Conservation (phyloP, 495 filamentous ascomycete species). For the Penicillium alfredii region DNA sequence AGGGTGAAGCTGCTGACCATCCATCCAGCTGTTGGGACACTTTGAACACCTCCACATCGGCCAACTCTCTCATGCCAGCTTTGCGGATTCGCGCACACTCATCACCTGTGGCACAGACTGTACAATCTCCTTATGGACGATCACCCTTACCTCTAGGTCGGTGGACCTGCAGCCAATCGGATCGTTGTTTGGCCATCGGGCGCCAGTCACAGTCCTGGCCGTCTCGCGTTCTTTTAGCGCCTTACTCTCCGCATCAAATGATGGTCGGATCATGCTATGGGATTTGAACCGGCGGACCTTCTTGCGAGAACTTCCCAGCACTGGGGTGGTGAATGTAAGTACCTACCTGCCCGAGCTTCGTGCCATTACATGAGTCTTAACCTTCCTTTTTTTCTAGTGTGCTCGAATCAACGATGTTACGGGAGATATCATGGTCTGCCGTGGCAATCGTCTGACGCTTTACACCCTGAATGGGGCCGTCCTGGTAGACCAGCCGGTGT, state of each 20-base stretch:
- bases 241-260: conserved; percentile 70
- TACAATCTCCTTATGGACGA: conserved; percentile 75
- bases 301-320: conserved; percentile 62
- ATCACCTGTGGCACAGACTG: conserved; percentile 90
- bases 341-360: background rate
- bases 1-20: conserved; percentile 14
- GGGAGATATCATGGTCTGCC: conserved; percentile 80
- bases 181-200: conserved; percentile 83
- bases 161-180: conserved; percentile 77
- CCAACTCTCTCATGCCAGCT: conserved; percentile 71
- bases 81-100: conserved; percentile 83
- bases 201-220: conserved; percentile 71
- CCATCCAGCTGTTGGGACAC: conserved; percentile 59
- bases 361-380: background rate
- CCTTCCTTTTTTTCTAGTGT: conserved; percentile 50
- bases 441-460: conserved; percentile 63
- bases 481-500: conserved; percentile 73
- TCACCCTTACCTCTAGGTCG: conserved; percentile 55
- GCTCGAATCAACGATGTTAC: conserved; percentile 83
- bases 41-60: conserved; percentile 92
- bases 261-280: conserved; percentile 84
- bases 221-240: conserved; percentile 83
- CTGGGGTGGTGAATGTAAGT: conserved; percentile 47
- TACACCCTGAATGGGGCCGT: conserved; percentile 85
- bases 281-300: conserved; percentile 86